These are phyloP conservation scores for Pyrenophora tritici-repentis DNA, from an alignment of 2,329 filamentous ascomycete genomes.

Conservation along the genomic window DNA sequence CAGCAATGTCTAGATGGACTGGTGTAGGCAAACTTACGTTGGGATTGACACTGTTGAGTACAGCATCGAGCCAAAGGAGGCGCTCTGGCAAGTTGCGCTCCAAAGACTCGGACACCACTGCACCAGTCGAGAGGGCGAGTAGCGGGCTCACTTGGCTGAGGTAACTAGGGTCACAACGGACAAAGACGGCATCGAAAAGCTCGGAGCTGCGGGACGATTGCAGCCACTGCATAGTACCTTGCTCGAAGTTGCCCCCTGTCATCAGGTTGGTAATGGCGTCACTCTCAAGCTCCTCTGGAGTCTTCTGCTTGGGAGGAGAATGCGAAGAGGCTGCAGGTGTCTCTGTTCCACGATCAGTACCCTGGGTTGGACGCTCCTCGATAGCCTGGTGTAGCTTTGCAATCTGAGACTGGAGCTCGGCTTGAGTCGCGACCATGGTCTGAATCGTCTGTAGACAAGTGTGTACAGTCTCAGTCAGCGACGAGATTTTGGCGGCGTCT, in stretches of 20 bases:
- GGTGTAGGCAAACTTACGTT: constrained; percentile 49
- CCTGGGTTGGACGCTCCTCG: constrained; percentile 35
- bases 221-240: constrained; percentile 62
- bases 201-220: constrained; percentile 63
- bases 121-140: constrained; percentile 64
- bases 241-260: constrained; percentile 57
- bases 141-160: constrained; percentile 61
- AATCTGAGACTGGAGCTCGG: constrained; percentile 66
- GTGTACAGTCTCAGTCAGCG: constrained; percentile 70
- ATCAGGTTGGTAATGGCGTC: constrained; percentile 67
- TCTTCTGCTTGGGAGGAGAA: constrained; percentile 51
- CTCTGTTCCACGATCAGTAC: constrained; percentile 8
- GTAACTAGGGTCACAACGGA: constrained; percentile 62
- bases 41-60: constrained; percentile 60
- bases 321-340: constrained; percentile 38
- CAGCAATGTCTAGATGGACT: constrained; percentile 12
- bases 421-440: constrained; percentile 70
- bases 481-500: constrained; percentile 70
- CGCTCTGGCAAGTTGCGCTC: constrained; percentile 59
- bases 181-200: constrained; percentile 67
- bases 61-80: constrained; percentile 63
- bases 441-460: constrained; percentile 71
- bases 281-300: constrained; percentile 62
- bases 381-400: constrained; percentile 50
- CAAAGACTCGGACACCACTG: constrained; percentile 64